Conservation (phyloP, 768 basidiomycete genomes). For the Amyloporia xantha region DNA sequence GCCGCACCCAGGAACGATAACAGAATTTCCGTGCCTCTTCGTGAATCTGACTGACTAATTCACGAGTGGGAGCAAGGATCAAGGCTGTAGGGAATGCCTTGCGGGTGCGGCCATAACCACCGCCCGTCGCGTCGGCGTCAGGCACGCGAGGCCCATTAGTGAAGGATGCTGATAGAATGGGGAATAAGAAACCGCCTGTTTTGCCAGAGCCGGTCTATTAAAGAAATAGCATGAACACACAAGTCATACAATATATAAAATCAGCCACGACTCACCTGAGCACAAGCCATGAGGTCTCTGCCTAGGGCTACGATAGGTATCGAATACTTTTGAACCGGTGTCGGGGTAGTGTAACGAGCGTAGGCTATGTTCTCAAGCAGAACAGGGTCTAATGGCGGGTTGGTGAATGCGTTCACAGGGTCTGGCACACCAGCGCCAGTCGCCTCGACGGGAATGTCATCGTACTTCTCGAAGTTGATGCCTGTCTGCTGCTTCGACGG, state of each 20-base stretch:
- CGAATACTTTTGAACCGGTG: conserved; percentile 99
- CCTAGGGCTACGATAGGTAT: conserved; percentile 93
- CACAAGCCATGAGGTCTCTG: conserved; percentile 92
- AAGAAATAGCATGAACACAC: conserved; percentile 14
- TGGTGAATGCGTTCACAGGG: conserved; percentile 80
- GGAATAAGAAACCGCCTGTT: conserved; percentile 98
- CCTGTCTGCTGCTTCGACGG: conserved; percentile 89
- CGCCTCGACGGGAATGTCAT: conserved; percentile 98
- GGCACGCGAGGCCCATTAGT: conserved; percentile 69
- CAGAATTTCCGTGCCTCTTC: conserved; percentile 99
- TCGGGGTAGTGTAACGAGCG: conserved; percentile 92
- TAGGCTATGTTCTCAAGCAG: conserved; percentile 91
- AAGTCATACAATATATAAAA: conserved; percentile 10
- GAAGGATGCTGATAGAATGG: conserved; percentile 94
- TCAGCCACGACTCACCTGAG: conserved; percentile 55
- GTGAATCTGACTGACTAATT: conserved; percentile 98
- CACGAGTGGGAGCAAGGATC: conserved; percentile 95
- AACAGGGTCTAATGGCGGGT: conserved; percentile 85
- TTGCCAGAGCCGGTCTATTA: conserved; percentile 98
- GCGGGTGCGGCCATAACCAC: conserved; percentile 59
- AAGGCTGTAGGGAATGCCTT: conserved; percentile 97
- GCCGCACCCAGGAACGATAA: conserved; percentile 98
- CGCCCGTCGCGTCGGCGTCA: conserved; percentile 42
- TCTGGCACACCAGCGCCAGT: conserved; percentile 97
- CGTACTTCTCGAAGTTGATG: conserved; percentile 99